These are phyloP conservation scores for Chaetothyriales sp. DNA, from an alignment of 2,329 filamentous ascomycete genomes.

Conservation along the genomic window DNA sequence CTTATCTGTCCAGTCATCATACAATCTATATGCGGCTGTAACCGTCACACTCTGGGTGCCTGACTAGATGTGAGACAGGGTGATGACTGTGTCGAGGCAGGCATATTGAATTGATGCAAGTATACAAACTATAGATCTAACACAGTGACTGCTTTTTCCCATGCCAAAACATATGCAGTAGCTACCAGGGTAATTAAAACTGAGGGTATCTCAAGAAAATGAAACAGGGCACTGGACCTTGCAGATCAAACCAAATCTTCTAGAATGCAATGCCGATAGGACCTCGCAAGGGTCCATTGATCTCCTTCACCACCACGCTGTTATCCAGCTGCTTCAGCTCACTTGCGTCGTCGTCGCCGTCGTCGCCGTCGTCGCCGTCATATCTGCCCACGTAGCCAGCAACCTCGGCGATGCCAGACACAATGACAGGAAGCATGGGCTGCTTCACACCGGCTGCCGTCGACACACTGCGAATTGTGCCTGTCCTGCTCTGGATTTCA, in stretches of 20 bases:
- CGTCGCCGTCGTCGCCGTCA: no score
- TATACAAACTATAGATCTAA: not conserved
- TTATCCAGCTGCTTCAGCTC: slow-evolving; percentile 2
- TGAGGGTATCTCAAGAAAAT: not conserved
- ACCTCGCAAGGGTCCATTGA: slow-evolving; percentile 12
- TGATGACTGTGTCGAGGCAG: no score
- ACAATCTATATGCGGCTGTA: no score
- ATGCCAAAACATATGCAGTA: not conserved
- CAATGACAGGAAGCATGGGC: slow-evolving; percentile 1
- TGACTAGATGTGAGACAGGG: no score
- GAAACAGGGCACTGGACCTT: not conserved
- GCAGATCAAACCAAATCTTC: not conserved
- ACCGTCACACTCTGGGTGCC: no score
- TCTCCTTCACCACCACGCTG: slow-evolving; percentile 9
- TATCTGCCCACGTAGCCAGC: slow-evolving; percentile 1
- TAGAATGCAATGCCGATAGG: slow-evolving; percentile 14
- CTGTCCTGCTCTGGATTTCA: slow-evolving; percentile 10
- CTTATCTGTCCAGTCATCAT: no score
- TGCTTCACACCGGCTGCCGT: slow-evolving; percentile 6
- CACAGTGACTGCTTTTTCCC: not conserved
- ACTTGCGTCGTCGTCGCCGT: slow-evolving; percentile 2
- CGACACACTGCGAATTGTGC: slow-evolving; percentile 7
- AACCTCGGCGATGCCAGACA: slow-evolving; percentile 9
- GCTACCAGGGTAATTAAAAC: not conserved
- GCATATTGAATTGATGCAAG: no score